Base-by-base conservation (phyloP, 352 stramenopile species). In the Phytophthora multivora region DNA sequence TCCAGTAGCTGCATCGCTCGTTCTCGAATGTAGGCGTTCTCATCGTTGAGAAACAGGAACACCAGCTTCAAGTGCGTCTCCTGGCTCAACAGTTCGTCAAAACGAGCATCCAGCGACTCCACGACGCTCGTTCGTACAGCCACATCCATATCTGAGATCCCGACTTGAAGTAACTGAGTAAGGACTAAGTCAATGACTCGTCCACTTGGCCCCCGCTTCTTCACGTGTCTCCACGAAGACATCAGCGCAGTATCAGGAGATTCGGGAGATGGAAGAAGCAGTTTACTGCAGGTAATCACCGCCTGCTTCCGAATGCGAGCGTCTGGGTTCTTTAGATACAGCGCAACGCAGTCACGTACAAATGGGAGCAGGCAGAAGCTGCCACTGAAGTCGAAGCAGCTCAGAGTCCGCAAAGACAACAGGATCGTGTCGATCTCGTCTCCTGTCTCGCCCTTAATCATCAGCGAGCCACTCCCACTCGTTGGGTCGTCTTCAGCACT, bases 1-100 rank as follows among this genome's bases (percentile, higher is more conserved):
- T 98, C 97, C 9, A 99, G 71, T 13, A 99, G 73, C 46, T 91
- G 74, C 71, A 99, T 95, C 10, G 95, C 83, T 10, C 76, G 77
- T 54, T 98, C 86, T 39, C 96, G 88, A 35, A 99, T 98, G 6
- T 74, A 66, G 12, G 83, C 74, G 43, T 73, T 77, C 48, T 95
- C 87, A 63, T 99, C 98, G 73, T 99, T 97, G 3, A 99, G 71
- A 9, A 99, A 71, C 16, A 98, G 79, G 56, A 99, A 98, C 0
- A 99, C 59, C 33, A 94, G 71, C 53, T 89, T 85, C 19, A 99
- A 74, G 70, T 99, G 91, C 42, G 89, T 75, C n/a, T 93, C 73
- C 48, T 98, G 94, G 51, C 80, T 97, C 43, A 99, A 70, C 57
- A 98, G 88, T 23, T 88, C 73, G 78, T 99, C 97, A 57, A 98